Evolutionary conservation across 2,329 filamentous ascomycete genomes (phyloP), one percentile per base, ranked within the genome.

Genomic region (Colletotrichum viniferum): DNA sequence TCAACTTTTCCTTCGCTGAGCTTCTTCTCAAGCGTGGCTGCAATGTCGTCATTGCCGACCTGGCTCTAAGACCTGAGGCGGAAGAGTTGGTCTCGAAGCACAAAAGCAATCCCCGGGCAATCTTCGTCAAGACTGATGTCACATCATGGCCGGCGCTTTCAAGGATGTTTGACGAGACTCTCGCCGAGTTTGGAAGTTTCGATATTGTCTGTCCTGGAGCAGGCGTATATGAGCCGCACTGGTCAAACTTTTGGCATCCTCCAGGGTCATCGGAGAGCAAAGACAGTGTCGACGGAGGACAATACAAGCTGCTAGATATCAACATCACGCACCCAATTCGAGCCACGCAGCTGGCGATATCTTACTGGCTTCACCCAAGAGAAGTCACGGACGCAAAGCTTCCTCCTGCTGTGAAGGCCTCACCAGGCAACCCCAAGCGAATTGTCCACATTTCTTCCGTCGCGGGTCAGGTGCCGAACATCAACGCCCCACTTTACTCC

Each of bases 161-260:
- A 1, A 74, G 74, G 18, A 82, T 86, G 77, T 86, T 88, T 68
- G 77, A 81, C 5, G 76, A 77, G 5, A 79, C 86, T 0, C 55
- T 83, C 1, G 26, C 74, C 2, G 81, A 84, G 30, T 88, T 88
- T 65, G 84, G 84, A 0, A 78, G 77, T 3, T 81, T 86, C 73
- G 85, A 86, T 62, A 83, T 89, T 28, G 79, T 88, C 5, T 87
- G 86, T 48, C 86, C 87, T 0, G 86, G 87, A 1, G 87, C 87
- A 0, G 87, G 87, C 32, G 80, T 89, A 5, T 89, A 86, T 65
- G 87, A 88, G 74, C 87, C 87, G 77, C 77, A 80, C 7, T 86
- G 82, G 82, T 85, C 84, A 16, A 83, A 78, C 78, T 87, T 87
- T 66, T 87, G 85, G 85, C 81, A 83, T 38, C 85, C 85, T 3